Percentiles rank a stretch among this genome's conserved stretches.
These are phyloP conservation scores for Pythium plurisporium DNA, from an alignment of 352 stramenopile genomes.

Conservation along the genomic window DNA sequence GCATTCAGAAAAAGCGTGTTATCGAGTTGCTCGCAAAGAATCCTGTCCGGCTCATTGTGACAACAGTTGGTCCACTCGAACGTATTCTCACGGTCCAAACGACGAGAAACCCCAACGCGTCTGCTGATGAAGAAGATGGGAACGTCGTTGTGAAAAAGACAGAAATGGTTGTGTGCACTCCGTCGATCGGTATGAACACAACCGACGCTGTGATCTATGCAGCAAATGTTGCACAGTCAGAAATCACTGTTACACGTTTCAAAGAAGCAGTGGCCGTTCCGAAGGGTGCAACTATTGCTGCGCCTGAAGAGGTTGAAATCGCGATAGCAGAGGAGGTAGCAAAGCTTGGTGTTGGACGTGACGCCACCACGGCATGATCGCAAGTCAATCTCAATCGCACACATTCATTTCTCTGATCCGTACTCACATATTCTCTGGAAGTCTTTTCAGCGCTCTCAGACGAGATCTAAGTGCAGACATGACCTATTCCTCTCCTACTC, in stretches of 20 bases:
- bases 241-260: conserved; percentile 31
- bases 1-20: conserved; percentile 11
- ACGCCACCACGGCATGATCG: background rate
- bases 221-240: conserved; percentile 40
- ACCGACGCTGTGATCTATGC: conserved; percentile 29
- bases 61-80: conserved; percentile 18
- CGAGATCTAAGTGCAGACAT: background rate
- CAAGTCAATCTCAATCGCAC: background rate
- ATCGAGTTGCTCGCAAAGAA: conserved; percentile 12
- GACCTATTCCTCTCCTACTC: background rate
- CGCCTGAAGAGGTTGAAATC: conserved; percentile 12
- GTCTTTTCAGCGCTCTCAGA: background rate
- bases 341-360: background rate
- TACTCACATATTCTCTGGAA: background rate
- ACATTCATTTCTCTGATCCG: background rate
- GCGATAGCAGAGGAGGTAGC: background rate
- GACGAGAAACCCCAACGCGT: conserved; percentile 5
- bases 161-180: conserved; percentile 46
- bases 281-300: background rate
- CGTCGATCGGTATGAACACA: conserved; percentile 10
- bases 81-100: conserved; percentile 36
- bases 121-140: conserved; percentile 28
- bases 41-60: conserved; percentile 19
- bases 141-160: conserved; percentile 45
- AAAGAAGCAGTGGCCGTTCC: background rate